Conservation (phyloP, 441 rosid species). For the Brassica hybrid region DNA sequence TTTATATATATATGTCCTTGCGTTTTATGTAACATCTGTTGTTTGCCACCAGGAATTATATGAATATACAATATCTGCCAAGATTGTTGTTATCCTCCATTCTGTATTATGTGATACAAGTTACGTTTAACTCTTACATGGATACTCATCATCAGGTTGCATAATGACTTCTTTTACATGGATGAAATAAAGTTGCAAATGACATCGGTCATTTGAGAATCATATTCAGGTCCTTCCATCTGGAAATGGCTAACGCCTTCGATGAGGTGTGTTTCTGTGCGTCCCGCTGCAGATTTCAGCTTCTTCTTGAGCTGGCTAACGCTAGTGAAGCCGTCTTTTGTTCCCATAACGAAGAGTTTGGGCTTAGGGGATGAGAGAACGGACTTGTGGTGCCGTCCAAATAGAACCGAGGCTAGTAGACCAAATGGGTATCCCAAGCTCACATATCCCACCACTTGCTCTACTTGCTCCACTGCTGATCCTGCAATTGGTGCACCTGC, state of each 20-base stretch:
- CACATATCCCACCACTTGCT: slow-evolving; percentile 78
- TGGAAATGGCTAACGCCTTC: slow-evolving; percentile 93
- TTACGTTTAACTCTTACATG: neutral
- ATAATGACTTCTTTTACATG: slow-evolving; percentile 39
- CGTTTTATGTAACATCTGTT: neutral
- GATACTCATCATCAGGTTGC: neutral
- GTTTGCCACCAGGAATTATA: neutral
- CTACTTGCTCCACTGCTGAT: slow-evolving; percentile 78
- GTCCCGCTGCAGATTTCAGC: slow-evolving; percentile 70
- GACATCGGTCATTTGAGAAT: slow-evolving; percentile 71
- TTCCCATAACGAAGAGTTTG: slow-evolving; percentile 93
- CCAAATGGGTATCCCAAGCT: slow-evolving; percentile 95
- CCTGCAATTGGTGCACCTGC: slow-evolving; percentile 96
- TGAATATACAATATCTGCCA: neutral
- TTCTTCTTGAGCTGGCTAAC: slow-evolving; percentile 84
- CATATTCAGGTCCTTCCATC: slow-evolving; percentile 90
- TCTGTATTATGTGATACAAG: neutral
- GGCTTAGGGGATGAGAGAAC: slow-evolving; percentile 75
- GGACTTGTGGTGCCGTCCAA: slow-evolving; percentile 84
- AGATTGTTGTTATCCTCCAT: neutral
- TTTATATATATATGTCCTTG: neutral
- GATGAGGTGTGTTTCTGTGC: slow-evolving; percentile 69
- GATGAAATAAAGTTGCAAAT: slow-evolving; percentile 64
- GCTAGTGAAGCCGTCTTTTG: slow-evolving; percentile 84
- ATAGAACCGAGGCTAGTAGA: slow-evolving; percentile 75